Base-by-base conservation (phyloP, 1,284 basidiomycete species). In the Leccinum subspadiceum region DNA sequence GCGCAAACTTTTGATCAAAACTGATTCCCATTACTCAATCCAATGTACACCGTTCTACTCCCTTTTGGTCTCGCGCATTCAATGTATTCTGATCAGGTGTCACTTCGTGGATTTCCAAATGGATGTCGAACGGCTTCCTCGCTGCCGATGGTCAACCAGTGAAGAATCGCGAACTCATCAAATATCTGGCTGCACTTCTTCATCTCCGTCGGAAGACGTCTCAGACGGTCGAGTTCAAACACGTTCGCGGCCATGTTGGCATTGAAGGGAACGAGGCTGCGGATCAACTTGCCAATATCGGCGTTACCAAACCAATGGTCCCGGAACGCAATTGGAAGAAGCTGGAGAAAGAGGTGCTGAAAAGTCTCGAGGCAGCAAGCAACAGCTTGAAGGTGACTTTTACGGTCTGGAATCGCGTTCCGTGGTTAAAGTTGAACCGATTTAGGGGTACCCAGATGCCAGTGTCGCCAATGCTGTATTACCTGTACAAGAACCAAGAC, bases 231-330 rank as follows among this genome's bases (percentile, higher is more conserved):
- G 72, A 73, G 26, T 76, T 94, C 13, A 73, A 82, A 60, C 80
- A 92, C 62, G 89, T 94, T 54, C 80, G 82, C 56, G 93, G 87
- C 0, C 92, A 94, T 65, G 77, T 75, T 3, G 90, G 90, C 1
- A 77, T 85, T 49, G 74, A 74, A 57, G 93, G 93, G 1, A 94
- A 94, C 69, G 91, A 93, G 60, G 85, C 83, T 57, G 93, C 92
- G 1, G 93, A 94, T 71, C 65, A 62, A 26, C 78, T 87, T 60
- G 91, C 90, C 6, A 86, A 85, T 61, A 41, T 74, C 4, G 90
- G 91, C 2, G 73, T 79, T 6, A 59, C 66, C 7, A 59, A 78
- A 48, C 76, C 79, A 0, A 62, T 54, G 17, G 59, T 75, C 2
- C 66, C 69, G 2, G 88, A 90, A 50, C 76, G 78, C 37, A 79